Conservation (phyloP, 1,284 basidiomycete genomes). For the Trichosporon faecale region DNA sequence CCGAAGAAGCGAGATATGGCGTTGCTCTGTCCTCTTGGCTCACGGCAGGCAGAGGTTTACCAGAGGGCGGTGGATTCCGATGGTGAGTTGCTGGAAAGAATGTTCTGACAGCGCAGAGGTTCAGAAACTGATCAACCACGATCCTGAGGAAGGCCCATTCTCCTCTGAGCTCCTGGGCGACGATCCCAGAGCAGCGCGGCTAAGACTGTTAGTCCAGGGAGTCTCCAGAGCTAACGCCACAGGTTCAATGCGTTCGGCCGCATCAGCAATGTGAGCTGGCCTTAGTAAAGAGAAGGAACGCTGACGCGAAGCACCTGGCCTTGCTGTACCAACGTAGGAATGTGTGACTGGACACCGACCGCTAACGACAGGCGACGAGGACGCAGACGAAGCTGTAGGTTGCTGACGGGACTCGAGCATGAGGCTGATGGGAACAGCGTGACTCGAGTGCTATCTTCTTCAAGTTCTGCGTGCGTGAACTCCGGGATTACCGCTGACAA, state of each 20-base stretch:
- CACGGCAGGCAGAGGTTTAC: constrained; percentile 52
- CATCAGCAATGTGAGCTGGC: constrained; percentile 44
- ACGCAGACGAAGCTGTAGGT: constrained; percentile 33
- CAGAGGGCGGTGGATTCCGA: constrained; percentile 46
- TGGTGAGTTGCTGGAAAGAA: constrained; percentile 25
- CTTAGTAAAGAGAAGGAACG: background rate
- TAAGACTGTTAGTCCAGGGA: constrained; percentile 39
- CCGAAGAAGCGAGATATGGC: constrained; percentile 55
- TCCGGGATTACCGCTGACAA: background rate
- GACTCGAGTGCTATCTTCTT: constrained; percentile 37
- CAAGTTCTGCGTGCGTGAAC: constrained; percentile 40
- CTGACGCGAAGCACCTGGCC: constrained; percentile 41
- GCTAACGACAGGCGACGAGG: constrained; percentile 31
- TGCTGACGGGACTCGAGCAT: too few species aligned
- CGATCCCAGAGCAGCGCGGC: constrained; percentile 25
- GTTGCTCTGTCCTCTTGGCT: constrained; percentile 55
- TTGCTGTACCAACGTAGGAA: constrained; percentile 41
- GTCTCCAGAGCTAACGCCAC: constrained; percentile 5
- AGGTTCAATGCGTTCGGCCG: constrained; percentile 46
- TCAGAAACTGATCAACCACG: constrained; percentile 48
- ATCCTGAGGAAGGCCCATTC: constrained; percentile 22
- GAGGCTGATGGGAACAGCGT: constrained; percentile 22
- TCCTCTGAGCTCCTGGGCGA: constrained; percentile 29
- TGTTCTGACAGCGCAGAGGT: constrained; percentile 38
- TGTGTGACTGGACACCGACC: too few species aligned